Percentiles rank a stretch among this genome's conserved stretches.
phyloP scores from a whole-genome alignment of 768 basidiomycete species.

The Leccinum sublutescens region DNA sequence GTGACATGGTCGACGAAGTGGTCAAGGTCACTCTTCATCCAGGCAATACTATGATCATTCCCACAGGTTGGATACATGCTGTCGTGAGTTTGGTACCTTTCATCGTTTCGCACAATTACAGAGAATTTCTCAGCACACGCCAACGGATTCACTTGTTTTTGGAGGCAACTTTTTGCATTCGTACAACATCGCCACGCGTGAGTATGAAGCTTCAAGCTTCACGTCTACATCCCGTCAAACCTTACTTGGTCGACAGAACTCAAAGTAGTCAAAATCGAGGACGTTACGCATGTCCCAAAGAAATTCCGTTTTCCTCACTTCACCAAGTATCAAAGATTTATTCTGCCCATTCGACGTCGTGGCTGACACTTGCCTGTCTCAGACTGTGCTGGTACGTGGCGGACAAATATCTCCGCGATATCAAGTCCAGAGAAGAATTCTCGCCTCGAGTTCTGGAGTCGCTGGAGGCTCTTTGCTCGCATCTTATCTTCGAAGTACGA shows the following conservation, averaged over 20 bases:
- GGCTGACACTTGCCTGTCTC: slow-evolving; percentile 6
- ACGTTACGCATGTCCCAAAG: slow-evolving; percentile 87
- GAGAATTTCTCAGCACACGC: slow-evolving; percentile 65
- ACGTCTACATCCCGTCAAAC: neutral
- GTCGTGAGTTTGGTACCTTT: slow-evolving; percentile 58
- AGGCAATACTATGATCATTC: slow-evolving; percentile 92
- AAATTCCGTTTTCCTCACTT: slow-evolving; percentile 88
- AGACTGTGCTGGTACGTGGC: slow-evolving; percentile 92
- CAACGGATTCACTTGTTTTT: slow-evolving; percentile 89
- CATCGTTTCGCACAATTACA: neutral
- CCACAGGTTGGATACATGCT: slow-evolving; percentile 97
- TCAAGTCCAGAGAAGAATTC: slow-evolving; percentile 57
- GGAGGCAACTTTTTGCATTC: slow-evolving; percentile 98
- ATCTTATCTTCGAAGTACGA: slow-evolving; percentile 75
- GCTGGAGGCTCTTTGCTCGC: slow-evolving; percentile 66
- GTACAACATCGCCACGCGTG: slow-evolving; percentile 83
- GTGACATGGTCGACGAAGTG: slow-evolving; percentile 90
- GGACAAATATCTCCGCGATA: slow-evolving; percentile 72
- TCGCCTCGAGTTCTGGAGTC: slow-evolving; percentile 65
- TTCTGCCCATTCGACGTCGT: slow-evolving; percentile 10
- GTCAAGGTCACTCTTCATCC: slow-evolving; percentile 72
- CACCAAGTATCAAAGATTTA: slow-evolving; percentile 49
- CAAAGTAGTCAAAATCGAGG: slow-evolving; percentile 87
- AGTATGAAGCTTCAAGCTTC: slow-evolving; percentile 26
- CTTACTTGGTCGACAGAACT: slow-evolving; percentile 56